Conservation (phyloP, 2,329 filamentous ascomycete species). For the Fusarium sp. region DNA sequence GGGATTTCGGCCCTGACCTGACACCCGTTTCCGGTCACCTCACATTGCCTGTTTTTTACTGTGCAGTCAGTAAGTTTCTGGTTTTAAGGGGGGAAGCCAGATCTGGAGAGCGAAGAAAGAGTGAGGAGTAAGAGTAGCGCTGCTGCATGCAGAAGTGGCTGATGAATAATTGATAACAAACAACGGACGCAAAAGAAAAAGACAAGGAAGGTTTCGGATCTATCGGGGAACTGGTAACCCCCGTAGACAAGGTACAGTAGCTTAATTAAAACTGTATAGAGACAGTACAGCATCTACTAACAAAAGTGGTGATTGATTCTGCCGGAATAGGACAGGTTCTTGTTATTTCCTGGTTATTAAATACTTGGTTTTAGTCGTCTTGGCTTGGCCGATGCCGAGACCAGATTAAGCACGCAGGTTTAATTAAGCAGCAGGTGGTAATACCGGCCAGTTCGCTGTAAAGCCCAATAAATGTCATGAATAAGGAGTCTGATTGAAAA, state of each 20-base stretch:
- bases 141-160: slow-evolving; percentile 13
- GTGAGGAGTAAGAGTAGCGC: background rate
- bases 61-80: background rate
- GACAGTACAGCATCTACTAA: too few relatives aligned
- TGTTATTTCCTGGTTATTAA: slow-evolving; percentile 7
- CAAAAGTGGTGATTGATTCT: slow-evolving; percentile 2
- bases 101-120: background rate
- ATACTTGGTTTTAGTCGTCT: background rate
- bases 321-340: slow-evolving; percentile 19
- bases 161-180: background rate
- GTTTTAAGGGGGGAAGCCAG: background rate
- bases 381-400: slow-evolving; percentile 12
- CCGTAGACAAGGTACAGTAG: slow-evolving; percentile 8
- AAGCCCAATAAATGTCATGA: background rate
- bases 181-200: background rate
- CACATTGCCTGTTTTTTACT: slow-evolving; percentile 12
- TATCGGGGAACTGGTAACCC: slow-evolving; percentile 25
- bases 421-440: background rate
- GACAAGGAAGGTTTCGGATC: slow-evolving; percentile 19
- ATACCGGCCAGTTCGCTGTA: background rate
- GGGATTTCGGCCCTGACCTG: slow-evolving; percentile 28
- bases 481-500: background rate
- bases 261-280: background rate
- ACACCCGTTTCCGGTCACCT: slow-evolving; percentile 18
- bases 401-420: slow-evolving; percentile 4